Conservation (phyloP, 2,329 filamentous ascomycete species). For the Claviceps citrina region DNA sequence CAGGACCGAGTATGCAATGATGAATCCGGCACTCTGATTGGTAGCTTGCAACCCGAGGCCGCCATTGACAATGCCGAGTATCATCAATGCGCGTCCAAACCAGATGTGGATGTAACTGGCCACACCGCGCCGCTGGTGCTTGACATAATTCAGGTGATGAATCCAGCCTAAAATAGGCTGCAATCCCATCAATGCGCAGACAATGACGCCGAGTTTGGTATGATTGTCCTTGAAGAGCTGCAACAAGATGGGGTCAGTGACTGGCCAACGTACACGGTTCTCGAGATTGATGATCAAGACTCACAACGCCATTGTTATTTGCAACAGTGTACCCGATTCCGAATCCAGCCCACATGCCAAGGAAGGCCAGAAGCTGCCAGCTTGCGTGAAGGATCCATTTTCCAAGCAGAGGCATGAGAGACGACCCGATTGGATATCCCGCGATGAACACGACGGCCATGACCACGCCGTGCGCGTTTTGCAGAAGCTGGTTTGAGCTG, state of each 20-base stretch:
- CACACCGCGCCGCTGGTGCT: slow-evolving; percentile 29
- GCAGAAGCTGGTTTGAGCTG: slow-evolving; percentile 13
- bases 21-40: slow-evolving; percentile 22
- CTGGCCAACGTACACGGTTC: background rate
- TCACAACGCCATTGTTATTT: slow-evolving; percentile 25
- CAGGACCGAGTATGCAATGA: slow-evolving; percentile 41
- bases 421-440: slow-evolving; percentile 44
- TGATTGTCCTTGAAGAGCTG: slow-evolving; percentile 40
- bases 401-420: slow-evolving; percentile 43
- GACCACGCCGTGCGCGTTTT: slow-evolving; percentile 39
- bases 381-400: slow-evolving; percentile 42
- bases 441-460: slow-evolving; percentile 46
- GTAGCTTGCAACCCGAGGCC: slow-evolving; percentile 43
- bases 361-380: slow-evolving; percentile 38
- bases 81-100: slow-evolving; percentile 43
- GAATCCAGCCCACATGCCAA: slow-evolving; percentile 45
- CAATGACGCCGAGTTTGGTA: slow-evolving; percentile 38
- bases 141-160: slow-evolving; percentile 40
- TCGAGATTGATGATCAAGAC: slow-evolving; percentile 11
- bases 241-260: no score
- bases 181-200: slow-evolving; percentile 37
- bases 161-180: slow-evolving; percentile 43
- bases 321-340: slow-evolving; percentile 38
- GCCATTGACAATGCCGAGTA: slow-evolving; percentile 47
- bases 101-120: slow-evolving; percentile 45